Evolutionary conservation across 2,329 filamentous ascomycete genomes (phyloP).

Genomic region (Fusarium sp.): DNA sequence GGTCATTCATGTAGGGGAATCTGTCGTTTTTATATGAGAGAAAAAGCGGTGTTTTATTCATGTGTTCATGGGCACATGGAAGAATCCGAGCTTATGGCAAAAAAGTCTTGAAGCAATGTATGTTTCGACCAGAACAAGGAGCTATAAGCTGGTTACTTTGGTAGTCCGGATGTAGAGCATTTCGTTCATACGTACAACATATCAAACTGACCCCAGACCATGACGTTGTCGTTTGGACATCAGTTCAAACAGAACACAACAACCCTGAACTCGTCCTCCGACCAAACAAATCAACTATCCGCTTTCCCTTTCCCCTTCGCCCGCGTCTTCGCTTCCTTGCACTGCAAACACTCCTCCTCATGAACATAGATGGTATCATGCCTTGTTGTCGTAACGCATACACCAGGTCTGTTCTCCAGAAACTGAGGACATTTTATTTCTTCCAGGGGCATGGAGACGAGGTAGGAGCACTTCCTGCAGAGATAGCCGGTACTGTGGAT

Average conservation of each 20-base stretch:
- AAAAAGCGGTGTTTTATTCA: no score
- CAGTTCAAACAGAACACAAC: neutral
- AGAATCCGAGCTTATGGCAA: neutral
- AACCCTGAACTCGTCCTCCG: fast-evolving
- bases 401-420: neutral
- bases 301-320: neutral
- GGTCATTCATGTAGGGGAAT: fast-evolving
- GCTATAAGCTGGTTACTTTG: neutral
- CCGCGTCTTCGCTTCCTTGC: neutral
- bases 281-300: neutral
- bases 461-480: slow-evolving; percentile 10
- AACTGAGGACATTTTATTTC: slow-evolving; percentile 8
- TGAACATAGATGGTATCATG: slow-evolving; percentile 20
- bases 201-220: no score
- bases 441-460: slow-evolving; percentile 6
- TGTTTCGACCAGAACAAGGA: neutral
- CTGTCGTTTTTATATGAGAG: neutral
- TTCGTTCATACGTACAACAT: neutral
- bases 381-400: neutral
- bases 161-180: no score
- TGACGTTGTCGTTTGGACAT: neutral
- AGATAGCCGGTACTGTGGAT: slow-evolving; percentile 8
- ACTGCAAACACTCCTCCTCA: slow-evolving; percentile 12
- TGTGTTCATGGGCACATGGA: neutral
- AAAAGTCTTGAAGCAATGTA: no score